phyloP scores from a whole-genome alignment of 345 rosid genomes.

The Noccaea bulbosa region DNA sequence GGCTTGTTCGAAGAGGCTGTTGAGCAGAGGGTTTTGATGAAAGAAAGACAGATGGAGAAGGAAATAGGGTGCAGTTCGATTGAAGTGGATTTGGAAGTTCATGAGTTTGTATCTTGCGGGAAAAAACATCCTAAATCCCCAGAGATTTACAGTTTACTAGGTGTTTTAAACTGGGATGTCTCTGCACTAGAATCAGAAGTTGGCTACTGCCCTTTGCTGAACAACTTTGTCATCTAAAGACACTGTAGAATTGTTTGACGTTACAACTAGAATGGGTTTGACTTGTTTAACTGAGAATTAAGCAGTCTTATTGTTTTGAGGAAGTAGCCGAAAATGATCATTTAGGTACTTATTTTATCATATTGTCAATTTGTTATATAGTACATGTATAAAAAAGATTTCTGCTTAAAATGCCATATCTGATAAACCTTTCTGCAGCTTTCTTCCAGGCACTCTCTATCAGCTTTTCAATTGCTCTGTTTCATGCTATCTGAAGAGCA shows the following conservation, averaged over 20 bases:
- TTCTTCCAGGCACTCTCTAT: not conserved
- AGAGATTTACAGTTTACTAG: slow-evolving; percentile 58
- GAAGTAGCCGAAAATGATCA: slow-evolving; percentile 17
- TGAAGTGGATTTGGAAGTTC: slow-evolving; percentile 74
- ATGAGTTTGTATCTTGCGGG: slow-evolving; percentile 81
- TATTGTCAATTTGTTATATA: slow-evolving; percentile 11
- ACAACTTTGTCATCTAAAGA: not conserved
- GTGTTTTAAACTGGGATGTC: slow-evolving; percentile 41
- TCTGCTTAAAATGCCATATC: not conserved
- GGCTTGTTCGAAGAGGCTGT: slow-evolving; percentile 59
- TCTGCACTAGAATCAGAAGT: slow-evolving; percentile 22
- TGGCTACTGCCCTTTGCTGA: slow-evolving; percentile 16
- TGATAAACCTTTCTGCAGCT: not conserved
- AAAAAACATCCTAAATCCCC: slow-evolving; percentile 56
- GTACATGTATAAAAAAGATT: not conserved
- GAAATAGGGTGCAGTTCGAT: slow-evolving; percentile 78
- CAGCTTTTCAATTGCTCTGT: no score
- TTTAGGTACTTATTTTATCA: slow-evolving; percentile 6
- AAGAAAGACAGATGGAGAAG: slow-evolving; percentile 57
- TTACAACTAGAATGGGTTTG: slow-evolving; percentile 20
- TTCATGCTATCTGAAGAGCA: no score
- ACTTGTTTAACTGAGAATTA: slow-evolving; percentile 1
- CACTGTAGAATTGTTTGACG: slow-evolving; percentile 8
- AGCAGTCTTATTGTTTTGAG: not conserved
- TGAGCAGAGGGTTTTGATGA: slow-evolving; percentile 60